Conservation (phyloP, 495 filamentous ascomycete species). For the Penicillium psychrofluorescens region DNA sequence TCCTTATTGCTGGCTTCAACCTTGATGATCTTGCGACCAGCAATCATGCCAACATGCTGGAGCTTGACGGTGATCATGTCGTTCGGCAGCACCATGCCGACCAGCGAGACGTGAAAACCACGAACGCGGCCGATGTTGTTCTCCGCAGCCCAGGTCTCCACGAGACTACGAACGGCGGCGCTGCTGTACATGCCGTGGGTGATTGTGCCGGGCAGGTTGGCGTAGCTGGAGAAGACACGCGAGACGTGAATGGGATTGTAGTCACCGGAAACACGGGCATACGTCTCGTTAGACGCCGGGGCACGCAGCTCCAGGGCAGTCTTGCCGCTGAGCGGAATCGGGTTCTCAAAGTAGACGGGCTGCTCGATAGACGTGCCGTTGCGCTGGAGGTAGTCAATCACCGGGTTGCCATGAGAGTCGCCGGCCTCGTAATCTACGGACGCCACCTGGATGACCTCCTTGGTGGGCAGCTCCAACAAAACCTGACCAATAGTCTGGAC, state of each 20-base stretch:
- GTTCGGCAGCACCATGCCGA: conserved; percentile 96
- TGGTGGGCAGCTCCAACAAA: conserved; percentile 88
- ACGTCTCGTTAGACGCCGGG: conserved; percentile 96
- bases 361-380: conserved; percentile 92
- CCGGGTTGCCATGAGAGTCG: conserved; percentile 87
- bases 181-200: conserved; percentile 99
- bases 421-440: conserved; percentile 91
- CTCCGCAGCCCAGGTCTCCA: conserved; percentile 98
- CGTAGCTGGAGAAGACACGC: conserved; percentile 89
- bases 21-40: conserved; percentile 97
- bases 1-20: conserved; percentile 91
- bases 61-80: conserved; percentile 90
- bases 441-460: conserved; percentile 93
- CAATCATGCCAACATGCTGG: conserved; percentile 95
- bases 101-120: conserved; percentile 89
- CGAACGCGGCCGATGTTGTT: conserved; percentile 96
- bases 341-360: conserved; percentile 93
- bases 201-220: conserved; percentile 90
- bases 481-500: conserved; percentile 93
- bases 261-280: conserved; percentile 94
- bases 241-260: conserved; percentile 99
- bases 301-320: conserved; percentile 78
- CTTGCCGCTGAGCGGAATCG: conserved; percentile 91
- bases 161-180: conserved; percentile 92
- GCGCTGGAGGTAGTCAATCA: conserved; percentile 90